phyloP scores from a whole-genome alignment of 225 moss, liverwort and hornwort species.

The Polytrichum commune region DNA sequence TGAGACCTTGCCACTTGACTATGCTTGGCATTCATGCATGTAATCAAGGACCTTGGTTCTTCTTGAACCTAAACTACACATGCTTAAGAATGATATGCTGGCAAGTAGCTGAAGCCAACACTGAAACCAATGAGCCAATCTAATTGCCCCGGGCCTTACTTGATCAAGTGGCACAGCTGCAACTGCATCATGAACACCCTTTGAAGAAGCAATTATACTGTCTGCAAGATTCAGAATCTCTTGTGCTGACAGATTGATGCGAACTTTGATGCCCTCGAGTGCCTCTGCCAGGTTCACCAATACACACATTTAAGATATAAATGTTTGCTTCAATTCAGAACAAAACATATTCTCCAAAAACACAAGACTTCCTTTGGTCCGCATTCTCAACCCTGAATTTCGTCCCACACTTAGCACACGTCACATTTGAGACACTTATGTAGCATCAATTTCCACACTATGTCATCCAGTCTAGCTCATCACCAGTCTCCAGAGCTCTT shows the following conservation, averaged over 20 bases:
- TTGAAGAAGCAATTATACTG: constrained; percentile 64
- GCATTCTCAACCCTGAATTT: too few species aligned
- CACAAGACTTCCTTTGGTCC: too few species aligned
- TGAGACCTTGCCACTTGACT: too few species aligned
- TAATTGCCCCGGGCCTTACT: constrained; percentile 21
- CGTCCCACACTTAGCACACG: too few species aligned
- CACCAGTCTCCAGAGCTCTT: background rate
- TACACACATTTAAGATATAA: too few species aligned
- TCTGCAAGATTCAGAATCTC: constrained; percentile 77
- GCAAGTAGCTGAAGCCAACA: background rate
- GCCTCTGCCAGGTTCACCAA: constrained; percentile 20
- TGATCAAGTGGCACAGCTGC: constrained; percentile 77
- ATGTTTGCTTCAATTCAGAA: too few species aligned
- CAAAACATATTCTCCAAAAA: too few species aligned
- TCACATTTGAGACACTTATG: too few species aligned
- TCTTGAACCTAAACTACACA: too few species aligned
- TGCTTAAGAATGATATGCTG: background rate
- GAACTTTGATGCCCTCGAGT: constrained; percentile 62
- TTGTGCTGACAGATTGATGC: constrained; percentile 56
- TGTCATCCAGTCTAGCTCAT: background rate
- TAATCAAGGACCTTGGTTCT: too few species aligned
- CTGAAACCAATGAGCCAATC: background rate
- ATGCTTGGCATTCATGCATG: too few species aligned
- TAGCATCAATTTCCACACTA: too few species aligned
- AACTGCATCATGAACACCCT: constrained; percentile 68